Evolutionary conservation across 208 protist species (phyloP), one percentile per base, ranked within the genome.

Genomic region (Acanthamoeba triangularis): DNA sequence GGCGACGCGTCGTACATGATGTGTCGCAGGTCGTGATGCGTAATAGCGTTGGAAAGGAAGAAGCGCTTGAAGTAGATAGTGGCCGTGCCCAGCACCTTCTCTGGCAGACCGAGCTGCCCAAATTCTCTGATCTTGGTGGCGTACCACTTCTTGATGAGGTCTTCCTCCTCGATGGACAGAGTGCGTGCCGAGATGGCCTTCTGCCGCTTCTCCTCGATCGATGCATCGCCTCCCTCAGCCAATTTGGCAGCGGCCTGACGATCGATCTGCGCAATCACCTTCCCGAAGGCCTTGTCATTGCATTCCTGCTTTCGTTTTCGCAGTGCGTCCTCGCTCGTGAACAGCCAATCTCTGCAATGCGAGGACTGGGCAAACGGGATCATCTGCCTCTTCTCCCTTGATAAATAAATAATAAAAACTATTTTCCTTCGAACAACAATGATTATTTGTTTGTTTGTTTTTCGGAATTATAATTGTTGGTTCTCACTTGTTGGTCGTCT

Each of bases 1-100:
- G 69, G 13, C 13, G 33, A 44, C 33, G 33, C 11, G 33, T 1
- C 16, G 76, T 90, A 90, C 82, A 90, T 90, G 82, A 65, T 90
- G 82, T 56, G 41, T 56, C 54, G 47, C 23, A 65, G 82, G 82
- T 59, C 47, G 54, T 90, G 82, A 16, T 65, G 82, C 25, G 82
- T 90, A 28, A 90, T 90, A 23, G 82, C 33, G 41, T 90, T 59
- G 5, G 47, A 67, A 23, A 90, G 54, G 52, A 90, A 90, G 52
- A 67, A 90, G 47, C 82, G 82, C 20, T 63, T 90, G 54, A 90
- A 90, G 82, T 90, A 90, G 82, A 65, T 65, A 49, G 54, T 90
- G 49, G 82, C 82, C 7, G 82, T 67, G 52, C 33, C 82, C 28
- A 90, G 28, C 33, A 90, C 82, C 54, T 90, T 90, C 52, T 90